A percentile compares a stretch with the other conserved stretches of the same genome.
phyloP scores from a whole-genome alignment of 352 stramenopile species.

The Peronosclerospora sorghi region DNA sequence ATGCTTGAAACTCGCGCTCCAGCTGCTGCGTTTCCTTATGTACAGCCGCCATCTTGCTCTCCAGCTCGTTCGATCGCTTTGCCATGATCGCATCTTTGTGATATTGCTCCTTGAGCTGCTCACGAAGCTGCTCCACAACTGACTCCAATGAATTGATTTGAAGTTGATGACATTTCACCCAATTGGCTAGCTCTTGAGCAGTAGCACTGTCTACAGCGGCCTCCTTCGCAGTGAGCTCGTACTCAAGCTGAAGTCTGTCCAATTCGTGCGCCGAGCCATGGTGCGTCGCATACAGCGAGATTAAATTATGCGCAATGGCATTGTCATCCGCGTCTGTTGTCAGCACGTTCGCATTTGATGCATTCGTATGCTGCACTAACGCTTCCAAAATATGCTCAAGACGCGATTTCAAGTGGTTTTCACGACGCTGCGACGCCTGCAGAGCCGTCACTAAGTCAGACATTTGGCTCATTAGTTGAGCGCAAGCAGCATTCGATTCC shows the following conservation, averaged over 20 bases:
- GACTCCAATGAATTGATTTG: conserved; percentile 40
- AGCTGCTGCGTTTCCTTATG: conserved; percentile 29
- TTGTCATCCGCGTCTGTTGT: conserved; percentile 19
- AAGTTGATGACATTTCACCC: conserved; percentile 27
- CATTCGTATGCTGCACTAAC: conserved; percentile 24
- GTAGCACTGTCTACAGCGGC: conserved; percentile 21
- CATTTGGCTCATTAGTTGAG: conserved; percentile 20
- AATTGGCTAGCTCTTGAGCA: conserved; percentile 25
- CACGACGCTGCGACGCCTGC: conserved; percentile 28
- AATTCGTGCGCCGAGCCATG: conserved; percentile 24
- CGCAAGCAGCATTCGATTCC: conserved; percentile 12
- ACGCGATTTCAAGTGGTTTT: conserved; percentile 36
- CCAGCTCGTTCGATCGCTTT: conserved; percentile 32
- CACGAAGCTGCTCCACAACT: conserved; percentile 24
- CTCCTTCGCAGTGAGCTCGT: conserved; percentile 31
- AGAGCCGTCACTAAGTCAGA: conserved; percentile 21
- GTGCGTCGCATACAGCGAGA: conserved; percentile 28
- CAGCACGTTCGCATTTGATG: conserved; percentile 12
- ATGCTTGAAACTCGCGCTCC: conserved; percentile 23
- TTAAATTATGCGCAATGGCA: conserved; percentile 22
- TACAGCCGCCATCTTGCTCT: conserved; percentile 33
- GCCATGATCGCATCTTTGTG: conserved; percentile 28
- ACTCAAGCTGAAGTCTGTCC: conserved; percentile 34
- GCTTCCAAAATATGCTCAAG: conserved; percentile 35
- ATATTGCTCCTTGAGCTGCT: conserved; percentile 42